Percentiles rank a stretch among this genome's conserved stretches.
These are phyloP conservation scores for Pyrrhoderma lamaoense DNA, from an alignment of 1,284 basidiomycete species.

Conservation along the genomic window DNA sequence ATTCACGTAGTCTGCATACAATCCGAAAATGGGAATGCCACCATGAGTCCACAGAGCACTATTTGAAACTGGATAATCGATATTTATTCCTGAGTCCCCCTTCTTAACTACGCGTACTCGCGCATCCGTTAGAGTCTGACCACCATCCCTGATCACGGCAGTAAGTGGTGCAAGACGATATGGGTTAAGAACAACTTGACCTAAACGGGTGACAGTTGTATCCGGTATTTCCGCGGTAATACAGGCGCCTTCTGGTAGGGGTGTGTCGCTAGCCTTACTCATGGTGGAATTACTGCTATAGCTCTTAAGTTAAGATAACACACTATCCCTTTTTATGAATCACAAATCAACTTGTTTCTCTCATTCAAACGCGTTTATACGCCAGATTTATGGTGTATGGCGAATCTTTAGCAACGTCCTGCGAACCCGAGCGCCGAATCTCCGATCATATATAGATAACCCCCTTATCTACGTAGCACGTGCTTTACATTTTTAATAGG, in stretches of 20 bases:
- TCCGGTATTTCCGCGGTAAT: slow-evolving; percentile 2
- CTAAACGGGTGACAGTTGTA: slow-evolving; percentile 4
- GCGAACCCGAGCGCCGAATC: no score
- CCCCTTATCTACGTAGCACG: no score
- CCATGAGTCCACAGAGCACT: slow-evolving; percentile 5
- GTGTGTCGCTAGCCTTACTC: background rate
- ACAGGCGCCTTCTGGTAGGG: slow-evolving; percentile 4
- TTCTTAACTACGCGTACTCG: slow-evolving; percentile 3
- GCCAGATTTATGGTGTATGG: no score
- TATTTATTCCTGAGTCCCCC: slow-evolving; percentile 1
- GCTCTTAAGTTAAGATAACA: no score
- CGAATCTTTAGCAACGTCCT: no score
- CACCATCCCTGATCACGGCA: slow-evolving; percentile 5
- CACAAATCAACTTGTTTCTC: no score
- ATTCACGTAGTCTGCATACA: slow-evolving; percentile 4
- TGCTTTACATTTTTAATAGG: no score
- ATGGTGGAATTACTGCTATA: no score
- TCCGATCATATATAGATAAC: no score
- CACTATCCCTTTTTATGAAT: no score
- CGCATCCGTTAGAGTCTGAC: background rate
- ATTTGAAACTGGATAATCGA: slow-evolving; percentile 7
- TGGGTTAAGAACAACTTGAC: slow-evolving; percentile 1
- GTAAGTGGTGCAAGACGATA: slow-evolving; percentile 8
- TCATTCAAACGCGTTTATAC: no score
- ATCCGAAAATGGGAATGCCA: slow-evolving; percentile 2